These are phyloP conservation scores for Galerina sulciceps DNA, from an alignment of 768 basidiomycete species.

Conservation along the genomic window DNA sequence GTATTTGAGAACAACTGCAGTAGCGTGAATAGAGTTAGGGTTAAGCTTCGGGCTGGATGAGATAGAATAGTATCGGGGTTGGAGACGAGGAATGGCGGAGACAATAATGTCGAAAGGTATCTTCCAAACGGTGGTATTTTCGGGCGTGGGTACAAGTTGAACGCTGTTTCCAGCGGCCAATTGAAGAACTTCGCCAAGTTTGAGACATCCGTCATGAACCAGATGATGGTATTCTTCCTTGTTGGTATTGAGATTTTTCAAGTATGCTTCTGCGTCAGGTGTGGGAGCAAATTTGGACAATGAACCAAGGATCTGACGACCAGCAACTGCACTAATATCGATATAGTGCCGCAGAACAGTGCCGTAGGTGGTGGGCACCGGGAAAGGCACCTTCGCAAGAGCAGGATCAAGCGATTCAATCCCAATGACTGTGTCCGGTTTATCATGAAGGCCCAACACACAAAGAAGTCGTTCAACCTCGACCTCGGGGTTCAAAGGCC, in stretches of 20 bases:
- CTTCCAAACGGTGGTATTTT: constrained; percentile 82
- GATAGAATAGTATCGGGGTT: constrained; percentile 98
- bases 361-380: constrained; percentile 92
- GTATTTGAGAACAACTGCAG: constrained; percentile 94
- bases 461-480: constrained; percentile 91
- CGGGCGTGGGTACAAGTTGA: constrained; percentile 54
- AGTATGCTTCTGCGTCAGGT: constrained; percentile 70
- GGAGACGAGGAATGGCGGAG: constrained; percentile 90
- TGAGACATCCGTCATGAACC: constrained; percentile 82
- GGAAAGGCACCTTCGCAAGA: constrained; percentile 98
- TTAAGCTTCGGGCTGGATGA: constrained; percentile 95
- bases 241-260: constrained; percentile 80
- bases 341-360: constrained; percentile 96
- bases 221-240: constrained; percentile 86
- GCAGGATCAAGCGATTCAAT: constrained; percentile 98
- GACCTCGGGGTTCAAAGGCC: constrained; percentile 92
- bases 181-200: constrained; percentile 92
- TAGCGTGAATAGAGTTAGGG: constrained; percentile 91
- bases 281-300: constrained; percentile 89
- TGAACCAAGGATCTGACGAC: constrained; percentile 89
- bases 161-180: constrained; percentile 85
- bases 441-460: constrained; percentile 81
- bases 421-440: constrained; percentile 82
- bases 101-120: constrained; percentile 98
- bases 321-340: constrained; percentile 93